phyloP scores from a whole-genome alignment of 225 moss, liverwort and hornwort genomes.

The Neckera pumila region DNA sequence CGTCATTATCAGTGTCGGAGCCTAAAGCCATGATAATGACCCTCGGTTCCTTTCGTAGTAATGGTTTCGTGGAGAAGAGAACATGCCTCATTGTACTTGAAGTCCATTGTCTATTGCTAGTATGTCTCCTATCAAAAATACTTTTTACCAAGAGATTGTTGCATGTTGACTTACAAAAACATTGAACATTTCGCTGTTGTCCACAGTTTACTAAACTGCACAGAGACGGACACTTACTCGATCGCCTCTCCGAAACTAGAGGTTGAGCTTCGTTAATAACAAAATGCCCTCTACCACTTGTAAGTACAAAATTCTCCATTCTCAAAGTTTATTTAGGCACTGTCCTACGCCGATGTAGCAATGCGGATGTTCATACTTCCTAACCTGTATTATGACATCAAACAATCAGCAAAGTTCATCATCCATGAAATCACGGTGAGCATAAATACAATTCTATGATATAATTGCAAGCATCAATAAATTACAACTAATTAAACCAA shows the following conservation, averaged over 20 bases:
- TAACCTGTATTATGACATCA: constrained; percentile 4
- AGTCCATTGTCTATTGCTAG: not conserved
- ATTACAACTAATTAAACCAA: not conserved
- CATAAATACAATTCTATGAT: not conserved
- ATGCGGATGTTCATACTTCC: not conserved
- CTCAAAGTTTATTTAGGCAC: not conserved
- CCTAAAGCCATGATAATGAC: not conserved
- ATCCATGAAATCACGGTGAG: not conserved
- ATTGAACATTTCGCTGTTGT: not conserved
- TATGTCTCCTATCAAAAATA: not conserved
- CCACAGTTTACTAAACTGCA: not conserved
- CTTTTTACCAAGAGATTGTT: not conserved
- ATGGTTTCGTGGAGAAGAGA: not conserved
- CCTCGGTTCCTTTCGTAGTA: not conserved
- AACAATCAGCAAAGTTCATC: not conserved
- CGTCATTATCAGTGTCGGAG: not conserved
- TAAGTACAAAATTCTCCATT: not conserved
- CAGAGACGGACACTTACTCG: not conserved
- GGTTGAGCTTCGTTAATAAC: not conserved
- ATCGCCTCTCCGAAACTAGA: not conserved
- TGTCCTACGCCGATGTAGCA: not conserved
- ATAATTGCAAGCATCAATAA: not conserved
- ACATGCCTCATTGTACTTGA: not conserved
- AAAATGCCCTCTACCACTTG: not conserved
- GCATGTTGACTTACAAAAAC: not conserved